Evolutionary conservation across 1,139 yeast genomes (phyloP).

Genomic region (Trichomonascaceae sp.): DNA sequence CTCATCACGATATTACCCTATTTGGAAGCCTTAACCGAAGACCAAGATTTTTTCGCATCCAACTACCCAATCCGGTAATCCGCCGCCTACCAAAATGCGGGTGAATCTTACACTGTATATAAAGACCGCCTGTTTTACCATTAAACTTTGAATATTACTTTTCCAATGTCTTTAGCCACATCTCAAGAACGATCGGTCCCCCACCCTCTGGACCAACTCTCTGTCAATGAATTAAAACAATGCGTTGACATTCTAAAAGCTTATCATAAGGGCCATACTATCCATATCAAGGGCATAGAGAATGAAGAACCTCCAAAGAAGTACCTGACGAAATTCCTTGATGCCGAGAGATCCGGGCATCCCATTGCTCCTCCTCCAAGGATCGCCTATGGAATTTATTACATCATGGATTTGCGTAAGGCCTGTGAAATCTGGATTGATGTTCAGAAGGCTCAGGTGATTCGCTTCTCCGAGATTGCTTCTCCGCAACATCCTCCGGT

Average conservation of each 20-base stretch:
- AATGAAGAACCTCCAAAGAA: constrained; percentile 78
- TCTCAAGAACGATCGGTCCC: constrained; percentile 18
- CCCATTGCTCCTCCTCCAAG: constrained; percentile 50
- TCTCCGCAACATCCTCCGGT: constrained; percentile 68
- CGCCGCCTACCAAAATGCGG: neutral
- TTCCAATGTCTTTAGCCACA: constrained; percentile 3
- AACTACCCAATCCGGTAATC: neutral
- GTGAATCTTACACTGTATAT: neutral
- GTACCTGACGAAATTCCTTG: constrained; percentile 61
- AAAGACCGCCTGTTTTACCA: neutral
- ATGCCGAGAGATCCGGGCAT: constrained; percentile 58
- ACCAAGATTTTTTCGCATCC: neutral
- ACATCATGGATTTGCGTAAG: constrained; percentile 48
- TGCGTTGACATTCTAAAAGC: constrained; percentile 48
- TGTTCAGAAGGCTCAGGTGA: constrained; percentile 50
- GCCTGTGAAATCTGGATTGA: constrained; percentile 73
- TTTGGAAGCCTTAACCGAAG: neutral
- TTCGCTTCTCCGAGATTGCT: constrained; percentile 52
- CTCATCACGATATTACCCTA: neutral
- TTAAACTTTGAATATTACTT: neutral
- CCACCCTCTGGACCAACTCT: constrained; percentile 61
- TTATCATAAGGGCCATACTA: constrained; percentile 41
- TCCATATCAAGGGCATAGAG: constrained; percentile 71
- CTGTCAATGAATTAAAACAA: constrained; percentile 56
- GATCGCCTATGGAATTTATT: constrained; percentile 44